These are phyloP conservation scores for Cladosporium phlei DNA, from an alignment of 2,329 filamentous ascomycete species.

Conservation along the genomic window DNA sequence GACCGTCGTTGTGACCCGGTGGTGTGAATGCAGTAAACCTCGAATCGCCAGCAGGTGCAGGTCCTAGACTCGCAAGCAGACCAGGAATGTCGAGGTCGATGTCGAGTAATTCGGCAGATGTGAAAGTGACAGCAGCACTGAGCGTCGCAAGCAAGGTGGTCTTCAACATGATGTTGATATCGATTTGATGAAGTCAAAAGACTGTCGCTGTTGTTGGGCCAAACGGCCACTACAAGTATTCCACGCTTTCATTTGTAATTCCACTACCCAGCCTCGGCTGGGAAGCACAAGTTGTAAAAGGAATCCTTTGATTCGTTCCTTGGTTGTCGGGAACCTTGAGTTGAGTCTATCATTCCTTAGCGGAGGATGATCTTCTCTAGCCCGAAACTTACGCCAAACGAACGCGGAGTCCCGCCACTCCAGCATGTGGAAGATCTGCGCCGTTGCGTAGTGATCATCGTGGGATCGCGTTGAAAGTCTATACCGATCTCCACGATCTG, in stretches of 20 bases:
- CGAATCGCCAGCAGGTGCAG: slow-evolving; percentile 23
- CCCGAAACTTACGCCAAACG: background rate
- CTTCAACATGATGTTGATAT: background rate
- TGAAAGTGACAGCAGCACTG: background rate
- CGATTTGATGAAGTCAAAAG: background rate
- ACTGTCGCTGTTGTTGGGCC: background rate
- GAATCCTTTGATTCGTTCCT: slow-evolving; percentile 1
- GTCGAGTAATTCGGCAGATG: background rate
- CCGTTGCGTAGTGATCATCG: slow-evolving; percentile 1
- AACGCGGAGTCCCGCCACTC: slow-evolving; percentile 5
- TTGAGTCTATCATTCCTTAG: slow-evolving; percentile 2
- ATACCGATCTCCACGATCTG: background rate
- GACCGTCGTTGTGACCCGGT: slow-evolving; percentile 17
- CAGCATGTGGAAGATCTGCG: background rate
- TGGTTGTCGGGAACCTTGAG: background rate
- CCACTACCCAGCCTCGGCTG: background rate
- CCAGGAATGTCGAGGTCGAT: slow-evolving; percentile 1
- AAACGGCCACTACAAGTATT: slow-evolving; percentile 4
- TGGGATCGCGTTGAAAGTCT: background rate
- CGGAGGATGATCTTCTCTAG: slow-evolving; percentile 1
- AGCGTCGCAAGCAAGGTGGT: background rate
- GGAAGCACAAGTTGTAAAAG: slow-evolving; percentile 1
- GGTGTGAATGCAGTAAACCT: slow-evolving; percentile 25
- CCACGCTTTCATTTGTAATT: background rate
- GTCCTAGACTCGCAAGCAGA: slow-evolving; percentile 22